Conservation (phyloP, 2,329 filamentous ascomycete species). For the Thelonectria blattea region DNA sequence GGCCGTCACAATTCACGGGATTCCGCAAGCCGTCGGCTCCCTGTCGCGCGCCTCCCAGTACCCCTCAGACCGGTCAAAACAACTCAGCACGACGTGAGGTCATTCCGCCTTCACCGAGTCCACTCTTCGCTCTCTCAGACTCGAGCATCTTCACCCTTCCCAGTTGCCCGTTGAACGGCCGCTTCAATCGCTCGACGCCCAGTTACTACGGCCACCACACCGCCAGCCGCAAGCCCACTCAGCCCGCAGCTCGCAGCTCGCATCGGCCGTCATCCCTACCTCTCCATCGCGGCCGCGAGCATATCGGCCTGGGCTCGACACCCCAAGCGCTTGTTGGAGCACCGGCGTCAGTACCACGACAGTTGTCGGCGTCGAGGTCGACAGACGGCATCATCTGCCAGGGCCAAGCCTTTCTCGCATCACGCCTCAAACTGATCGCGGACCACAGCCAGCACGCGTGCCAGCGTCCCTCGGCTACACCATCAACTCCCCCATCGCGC, state of each 20-base stretch:
- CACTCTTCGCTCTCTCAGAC: slow-evolving; percentile 46
- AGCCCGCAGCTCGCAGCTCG: slow-evolving; percentile 39
- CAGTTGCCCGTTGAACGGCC: slow-evolving; percentile 37
- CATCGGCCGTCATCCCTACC: slow-evolving; percentile 39
- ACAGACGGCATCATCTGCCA: slow-evolving; percentile 24
- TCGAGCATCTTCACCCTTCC: slow-evolving; percentile 44
- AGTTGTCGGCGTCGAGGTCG: slow-evolving; percentile 27
- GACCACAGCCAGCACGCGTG: slow-evolving; percentile 31
- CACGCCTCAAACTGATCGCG: slow-evolving; percentile 23
- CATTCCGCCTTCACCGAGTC: slow-evolving; percentile 49
- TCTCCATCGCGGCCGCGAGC: slow-evolving; percentile 36
- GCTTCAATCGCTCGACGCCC: slow-evolving; percentile 39
- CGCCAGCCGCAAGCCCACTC: slow-evolving; percentile 38
- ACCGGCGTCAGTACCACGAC: slow-evolving; percentile 34
- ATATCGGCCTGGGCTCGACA: slow-evolving; percentile 35
- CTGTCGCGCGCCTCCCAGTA: slow-evolving; percentile 41
- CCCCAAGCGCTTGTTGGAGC: slow-evolving; percentile 23
- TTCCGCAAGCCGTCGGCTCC: slow-evolving; percentile 35
- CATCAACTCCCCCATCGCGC: slow-evolving; percentile 10
- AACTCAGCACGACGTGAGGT: slow-evolving; percentile 48
- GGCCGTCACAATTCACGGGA: slow-evolving; percentile 33
- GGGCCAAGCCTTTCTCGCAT: slow-evolving; percentile 27
- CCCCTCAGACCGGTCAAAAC: slow-evolving; percentile 51
- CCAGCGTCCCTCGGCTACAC: slow-evolving; percentile 21
- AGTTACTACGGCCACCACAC: slow-evolving; percentile 40